These are phyloP conservation scores for Arctium lappa DNA, from an alignment of 129 eudicot genomes.

Conservation along the genomic window DNA sequence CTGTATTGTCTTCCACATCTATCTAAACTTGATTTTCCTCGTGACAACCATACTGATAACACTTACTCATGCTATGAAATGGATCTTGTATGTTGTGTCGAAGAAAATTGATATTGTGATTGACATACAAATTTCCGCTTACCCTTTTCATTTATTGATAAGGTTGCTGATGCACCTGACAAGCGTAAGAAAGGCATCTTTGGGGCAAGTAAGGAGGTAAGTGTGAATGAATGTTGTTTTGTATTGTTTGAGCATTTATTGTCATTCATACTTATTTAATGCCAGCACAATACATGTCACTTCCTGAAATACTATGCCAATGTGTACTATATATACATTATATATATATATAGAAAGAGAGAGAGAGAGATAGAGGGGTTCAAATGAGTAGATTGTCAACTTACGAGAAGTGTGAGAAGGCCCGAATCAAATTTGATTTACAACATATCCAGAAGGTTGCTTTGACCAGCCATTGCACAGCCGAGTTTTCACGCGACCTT, in stretches of 20 bases:
- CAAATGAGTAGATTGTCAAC: not conserved
- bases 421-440: not conserved
- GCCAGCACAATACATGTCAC: not conserved
- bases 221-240: not conserved
- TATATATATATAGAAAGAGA: too few relatives aligned
- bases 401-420: too few relatives aligned
- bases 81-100: not conserved
- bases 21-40: conserved; percentile 4
- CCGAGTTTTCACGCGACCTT: too few relatives aligned
- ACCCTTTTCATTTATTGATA: not conserved
- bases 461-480: too few relatives aligned
- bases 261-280: not conserved
- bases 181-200: conserved; percentile 75
- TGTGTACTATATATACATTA: not conserved
- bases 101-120: not conserved
- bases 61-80: conserved; percentile 1
- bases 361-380: not conserved
- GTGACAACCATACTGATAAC: not conserved
- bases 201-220: conserved; percentile 83
- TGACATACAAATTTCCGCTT: not conserved
- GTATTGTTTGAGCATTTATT: not conserved
- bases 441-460: too few relatives aligned
- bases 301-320: not conserved
- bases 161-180: conserved; percentile 80
- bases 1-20: not conserved